Percentiles rank a stretch among this genome's conserved stretches.
Evolutionary conservation across 345 rosid species (phyloP).

Genomic region (Tarenaya hassleriana): DNA sequence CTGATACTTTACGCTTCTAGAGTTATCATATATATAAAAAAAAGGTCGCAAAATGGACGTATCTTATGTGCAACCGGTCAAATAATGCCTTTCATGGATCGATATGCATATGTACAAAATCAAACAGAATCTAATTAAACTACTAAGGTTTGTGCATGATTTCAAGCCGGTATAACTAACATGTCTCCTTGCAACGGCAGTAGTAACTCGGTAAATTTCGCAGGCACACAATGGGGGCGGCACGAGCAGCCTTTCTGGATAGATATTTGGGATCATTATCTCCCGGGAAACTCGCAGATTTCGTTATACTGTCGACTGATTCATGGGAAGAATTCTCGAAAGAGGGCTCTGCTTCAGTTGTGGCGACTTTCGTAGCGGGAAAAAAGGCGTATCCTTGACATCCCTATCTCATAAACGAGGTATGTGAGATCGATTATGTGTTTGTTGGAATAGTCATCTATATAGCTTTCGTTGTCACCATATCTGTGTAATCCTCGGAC

Average conservation of each 20-base stretch:
- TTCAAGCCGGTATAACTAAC: background rate
- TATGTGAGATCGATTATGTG: too few relatives aligned
- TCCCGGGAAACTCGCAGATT: constrained; percentile 75
- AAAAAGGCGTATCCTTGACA: constrained; percentile 41
- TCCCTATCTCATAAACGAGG: too few relatives aligned
- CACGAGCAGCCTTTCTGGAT: constrained; percentile 73
- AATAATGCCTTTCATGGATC: too few relatives aligned
- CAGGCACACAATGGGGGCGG: constrained; percentile 87
- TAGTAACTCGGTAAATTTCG: constrained; percentile 15
- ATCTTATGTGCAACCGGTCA: too few relatives aligned
- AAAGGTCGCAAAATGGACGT: too few relatives aligned
- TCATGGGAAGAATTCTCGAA: constrained; percentile 56
- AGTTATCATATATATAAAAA: too few relatives aligned
- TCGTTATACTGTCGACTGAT: constrained; percentile 48
- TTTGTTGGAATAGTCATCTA: too few relatives aligned
- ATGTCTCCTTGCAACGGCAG: background rate
- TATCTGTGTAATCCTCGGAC: too few relatives aligned
- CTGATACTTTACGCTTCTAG: background rate
- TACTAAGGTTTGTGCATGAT: background rate
- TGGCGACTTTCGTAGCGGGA: constrained; percentile 70
- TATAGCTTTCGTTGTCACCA: too few relatives aligned
- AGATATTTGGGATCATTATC: constrained; percentile 67
- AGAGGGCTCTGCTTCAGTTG: constrained; percentile 45
- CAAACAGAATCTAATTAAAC: too few relatives aligned
- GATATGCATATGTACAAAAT: too few relatives aligned